phyloP scores from a whole-genome alignment of 495 filamentous ascomycete genomes.

The Staphylotrichum tortipilum region DNA sequence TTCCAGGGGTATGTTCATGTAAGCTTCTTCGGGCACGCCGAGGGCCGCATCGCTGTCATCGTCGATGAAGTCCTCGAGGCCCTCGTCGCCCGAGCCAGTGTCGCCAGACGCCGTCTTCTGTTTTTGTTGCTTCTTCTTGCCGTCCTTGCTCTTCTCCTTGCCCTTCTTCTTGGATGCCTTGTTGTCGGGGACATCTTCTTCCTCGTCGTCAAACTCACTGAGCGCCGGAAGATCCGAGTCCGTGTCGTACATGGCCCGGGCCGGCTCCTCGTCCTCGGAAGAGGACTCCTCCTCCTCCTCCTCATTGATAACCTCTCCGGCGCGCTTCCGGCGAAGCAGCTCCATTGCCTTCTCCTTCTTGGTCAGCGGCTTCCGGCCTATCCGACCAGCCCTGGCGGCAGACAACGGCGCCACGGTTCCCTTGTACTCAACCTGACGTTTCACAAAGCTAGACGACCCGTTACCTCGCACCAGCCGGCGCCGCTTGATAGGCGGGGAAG shows the following conservation, averaged over 20 bases:
- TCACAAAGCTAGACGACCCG: background rate
- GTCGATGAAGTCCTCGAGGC: constrained; percentile 64
- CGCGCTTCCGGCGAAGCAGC: constrained; percentile 32
- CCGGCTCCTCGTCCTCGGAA: constrained; percentile 27
- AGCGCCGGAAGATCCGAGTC: constrained; percentile 33
- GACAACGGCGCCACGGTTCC: constrained; percentile 4
- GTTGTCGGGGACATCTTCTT: constrained; percentile 21
- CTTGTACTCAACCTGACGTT: background rate
- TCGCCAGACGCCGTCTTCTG: constrained; percentile 9
- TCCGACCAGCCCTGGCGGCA: background rate
- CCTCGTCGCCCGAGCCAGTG: constrained; percentile 44
- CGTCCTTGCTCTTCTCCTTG: constrained; percentile 13
- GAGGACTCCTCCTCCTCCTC: constrained; percentile 24
- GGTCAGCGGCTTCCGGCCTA: constrained; percentile 10
- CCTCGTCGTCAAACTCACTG: constrained; percentile 42
- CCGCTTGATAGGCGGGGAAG: constrained; percentile 9
- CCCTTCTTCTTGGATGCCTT: constrained; percentile 12
- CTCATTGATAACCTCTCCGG: constrained; percentile 44
- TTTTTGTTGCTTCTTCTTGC: constrained; percentile 9
- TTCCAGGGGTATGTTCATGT: constrained; percentile 54
- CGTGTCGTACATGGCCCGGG: constrained; percentile 34
- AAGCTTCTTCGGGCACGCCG: constrained; percentile 47
- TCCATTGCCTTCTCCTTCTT: constrained; percentile 23
- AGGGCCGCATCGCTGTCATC: constrained; percentile 57
- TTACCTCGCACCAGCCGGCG: constrained; percentile 3